These are phyloP conservation scores for Rhodotorula graminis DNA, from an alignment of 768 basidiomycete species.

Conservation along the genomic window DNA sequence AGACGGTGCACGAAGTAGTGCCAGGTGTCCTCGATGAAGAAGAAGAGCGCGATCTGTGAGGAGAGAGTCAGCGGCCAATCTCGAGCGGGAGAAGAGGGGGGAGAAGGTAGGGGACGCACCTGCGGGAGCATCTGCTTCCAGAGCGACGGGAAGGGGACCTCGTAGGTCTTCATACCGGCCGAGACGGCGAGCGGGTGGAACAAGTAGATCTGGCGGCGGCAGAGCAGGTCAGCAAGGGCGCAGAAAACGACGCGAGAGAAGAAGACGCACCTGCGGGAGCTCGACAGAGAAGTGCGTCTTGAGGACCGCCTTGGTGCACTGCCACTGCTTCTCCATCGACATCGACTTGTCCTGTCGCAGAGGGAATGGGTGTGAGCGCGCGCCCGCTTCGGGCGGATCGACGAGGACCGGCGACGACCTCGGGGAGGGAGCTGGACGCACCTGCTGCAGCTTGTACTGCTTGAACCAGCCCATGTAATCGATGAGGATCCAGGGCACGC, in stretches of 20 bases:
- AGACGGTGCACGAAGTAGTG: conserved; percentile 69
- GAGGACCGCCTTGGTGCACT: conserved; percentile 88
- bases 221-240: too few species aligned
- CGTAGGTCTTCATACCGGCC: conserved; percentile 85
- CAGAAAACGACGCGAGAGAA: not conserved
- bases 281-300: conserved; percentile 95
- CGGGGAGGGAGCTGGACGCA: too few species aligned
- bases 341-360: conserved; percentile 59
- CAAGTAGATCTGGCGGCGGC: conserved; percentile 46
- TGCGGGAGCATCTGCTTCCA: conserved; percentile 43
- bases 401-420: too few species aligned
- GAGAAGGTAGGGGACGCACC: conserved; percentile 51
- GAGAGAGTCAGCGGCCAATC: not conserved
- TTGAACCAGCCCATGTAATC: conserved; percentile 90
- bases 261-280: conserved; percentile 56
- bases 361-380: not conserved
- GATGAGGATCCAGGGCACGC: conserved; percentile 90
- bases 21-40: conserved; percentile 87
- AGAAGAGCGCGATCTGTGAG: conserved; percentile 70
- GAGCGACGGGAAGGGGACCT: conserved; percentile 80
- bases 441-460: conserved; percentile 80
- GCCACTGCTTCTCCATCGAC: conserved; percentile 78
- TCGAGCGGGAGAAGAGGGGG: not conserved
- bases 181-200: conserved; percentile 61
- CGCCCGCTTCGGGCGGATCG: too few species aligned